Percentiles rank a stretch among this genome's conserved stretches.
These are phyloP conservation scores for Cryphonectria japonica DNA, from an alignment of 2,329 filamentous ascomycete genomes.

Conservation along the genomic window DNA sequence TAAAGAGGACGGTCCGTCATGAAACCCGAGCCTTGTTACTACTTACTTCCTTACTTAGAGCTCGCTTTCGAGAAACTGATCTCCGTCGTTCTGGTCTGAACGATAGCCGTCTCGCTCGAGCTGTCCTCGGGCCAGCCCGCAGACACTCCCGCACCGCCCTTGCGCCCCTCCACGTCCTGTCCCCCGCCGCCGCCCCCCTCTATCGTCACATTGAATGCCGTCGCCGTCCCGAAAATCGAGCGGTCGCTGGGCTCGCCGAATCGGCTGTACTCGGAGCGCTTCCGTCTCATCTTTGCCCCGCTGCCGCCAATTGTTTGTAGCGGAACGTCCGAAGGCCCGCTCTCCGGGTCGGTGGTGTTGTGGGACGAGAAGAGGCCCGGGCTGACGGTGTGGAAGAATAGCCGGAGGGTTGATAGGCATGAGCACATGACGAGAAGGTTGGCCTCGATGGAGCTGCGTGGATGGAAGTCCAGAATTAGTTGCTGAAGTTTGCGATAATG, in stretches of 20 bases:
- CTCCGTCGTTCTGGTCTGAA: neutral
- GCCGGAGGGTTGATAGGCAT: neutral
- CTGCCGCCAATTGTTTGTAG: neutral
- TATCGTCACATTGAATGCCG: constrained; percentile 3
- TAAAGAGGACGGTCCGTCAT: neutral
- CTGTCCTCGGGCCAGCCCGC: neutral
- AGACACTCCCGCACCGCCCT: neutral
- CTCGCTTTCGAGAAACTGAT: neutral
- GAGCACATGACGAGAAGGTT: neutral
- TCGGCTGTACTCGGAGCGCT: neutral
- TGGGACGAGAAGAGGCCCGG: neutral
- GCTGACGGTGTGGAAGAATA: constrained; percentile 6
- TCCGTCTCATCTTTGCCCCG: neutral
- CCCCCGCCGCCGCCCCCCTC: neutral
- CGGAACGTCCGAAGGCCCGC: neutral
- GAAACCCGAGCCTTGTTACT: neutral
- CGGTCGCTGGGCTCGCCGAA: neutral
- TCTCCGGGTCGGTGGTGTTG: neutral
- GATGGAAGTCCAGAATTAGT: neutral
- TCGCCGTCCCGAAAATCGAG: neutral
- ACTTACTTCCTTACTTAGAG: neutral
- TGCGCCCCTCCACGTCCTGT: neutral
- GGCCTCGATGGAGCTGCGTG: neutral
- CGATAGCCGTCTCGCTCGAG: constrained; percentile 1
- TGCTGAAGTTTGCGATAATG: neutral